phyloP scores from a whole-genome alignment of 108 stramenopile species.

The Conticribra weissflogii region DNA sequence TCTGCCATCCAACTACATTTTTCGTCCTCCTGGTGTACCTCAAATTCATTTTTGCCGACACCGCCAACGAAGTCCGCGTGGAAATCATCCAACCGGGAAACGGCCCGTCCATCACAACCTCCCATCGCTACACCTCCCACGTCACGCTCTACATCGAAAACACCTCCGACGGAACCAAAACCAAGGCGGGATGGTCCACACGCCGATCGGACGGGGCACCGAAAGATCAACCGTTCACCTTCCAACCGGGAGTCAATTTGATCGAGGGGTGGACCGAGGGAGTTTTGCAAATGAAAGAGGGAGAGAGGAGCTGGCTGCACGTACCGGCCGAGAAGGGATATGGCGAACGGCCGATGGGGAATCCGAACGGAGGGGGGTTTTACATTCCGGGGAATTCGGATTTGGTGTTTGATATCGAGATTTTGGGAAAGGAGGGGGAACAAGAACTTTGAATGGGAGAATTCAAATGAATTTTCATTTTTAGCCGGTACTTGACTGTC shows the following conservation, averaged over 20 bases:
- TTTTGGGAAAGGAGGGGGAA: slow-evolving; percentile 51
- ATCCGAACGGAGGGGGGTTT: slow-evolving; percentile 50
- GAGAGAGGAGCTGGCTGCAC: slow-evolving; percentile 57
- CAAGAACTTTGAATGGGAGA: slow-evolving; percentile 1
- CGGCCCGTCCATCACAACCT: slow-evolving; percentile 44
- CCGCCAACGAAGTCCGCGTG: slow-evolving; percentile 22
- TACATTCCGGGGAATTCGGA: slow-evolving; percentile 67
- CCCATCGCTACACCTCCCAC: slow-evolving; percentile 39
- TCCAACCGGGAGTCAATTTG: slow-evolving; percentile 64
- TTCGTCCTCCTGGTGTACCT: neutral
- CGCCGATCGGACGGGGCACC: slow-evolving; percentile 57
- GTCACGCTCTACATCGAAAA: slow-evolving; percentile 73
- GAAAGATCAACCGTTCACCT: slow-evolving; percentile 54
- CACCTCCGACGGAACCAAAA: slow-evolving; percentile 50
- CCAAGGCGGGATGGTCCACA: slow-evolving; percentile 66
- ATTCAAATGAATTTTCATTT: too few species aligned
- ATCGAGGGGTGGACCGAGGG: slow-evolving; percentile 74
- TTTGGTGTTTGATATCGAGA: slow-evolving; percentile 73
- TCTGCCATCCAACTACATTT: too few species aligned
- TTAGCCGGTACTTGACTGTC: too few species aligned
- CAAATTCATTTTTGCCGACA: slow-evolving; percentile 15
- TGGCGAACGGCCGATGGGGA: slow-evolving; percentile 56
- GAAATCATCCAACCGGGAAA: slow-evolving; percentile 25
- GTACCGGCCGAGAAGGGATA: slow-evolving; percentile 64
- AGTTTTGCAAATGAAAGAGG: slow-evolving; percentile 68